Evolutionary conservation across 1,139 yeast genomes (phyloP).

Genomic region (Chernovozyma sophiae-reginae): DNA sequence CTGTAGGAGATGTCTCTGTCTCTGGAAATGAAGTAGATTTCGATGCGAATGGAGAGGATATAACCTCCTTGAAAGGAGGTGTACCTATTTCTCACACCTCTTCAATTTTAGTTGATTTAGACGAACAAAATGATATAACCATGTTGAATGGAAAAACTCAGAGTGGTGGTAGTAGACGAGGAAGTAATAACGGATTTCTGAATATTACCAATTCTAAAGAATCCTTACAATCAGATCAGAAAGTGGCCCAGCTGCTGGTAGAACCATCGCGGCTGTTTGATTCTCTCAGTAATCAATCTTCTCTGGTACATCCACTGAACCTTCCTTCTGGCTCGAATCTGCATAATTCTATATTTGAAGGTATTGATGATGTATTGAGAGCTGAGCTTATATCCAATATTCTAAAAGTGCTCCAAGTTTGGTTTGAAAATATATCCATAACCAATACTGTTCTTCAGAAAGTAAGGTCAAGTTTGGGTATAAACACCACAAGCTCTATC

Average conservation of each 20-base stretch:
- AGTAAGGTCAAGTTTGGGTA: conserved; percentile 4
- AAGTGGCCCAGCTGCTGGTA: not conserved
- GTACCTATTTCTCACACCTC: conserved; percentile 5
- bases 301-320: not conserved
- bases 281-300: not conserved
- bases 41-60: conserved; percentile 22
- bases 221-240: not conserved
- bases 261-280: not conserved
- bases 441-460: conserved; percentile 10
- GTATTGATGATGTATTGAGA: conserved; percentile 24
- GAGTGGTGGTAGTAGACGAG: conserved; percentile 3
- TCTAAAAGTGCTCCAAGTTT: conserved; percentile 19
- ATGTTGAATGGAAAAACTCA: conserved; percentile 14
- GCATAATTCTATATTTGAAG: conserved; percentile 12
- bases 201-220: not conserved
- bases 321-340: not conserved
- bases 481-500: not conserved
- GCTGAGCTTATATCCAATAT: conserved; percentile 25
- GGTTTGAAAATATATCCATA: conserved; percentile 19
- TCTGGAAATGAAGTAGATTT: not conserved
- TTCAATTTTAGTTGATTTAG: conserved; percentile 8
- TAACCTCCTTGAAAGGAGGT: conserved; percentile 16
- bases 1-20: not conserved
- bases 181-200: not conserved
- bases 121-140: conserved; percentile 31